Evolutionary conservation across 2,329 filamentous ascomycete genomes (phyloP), one percentile per base, ranked within the genome.

Genomic region (Alternaria rosae): DNA sequence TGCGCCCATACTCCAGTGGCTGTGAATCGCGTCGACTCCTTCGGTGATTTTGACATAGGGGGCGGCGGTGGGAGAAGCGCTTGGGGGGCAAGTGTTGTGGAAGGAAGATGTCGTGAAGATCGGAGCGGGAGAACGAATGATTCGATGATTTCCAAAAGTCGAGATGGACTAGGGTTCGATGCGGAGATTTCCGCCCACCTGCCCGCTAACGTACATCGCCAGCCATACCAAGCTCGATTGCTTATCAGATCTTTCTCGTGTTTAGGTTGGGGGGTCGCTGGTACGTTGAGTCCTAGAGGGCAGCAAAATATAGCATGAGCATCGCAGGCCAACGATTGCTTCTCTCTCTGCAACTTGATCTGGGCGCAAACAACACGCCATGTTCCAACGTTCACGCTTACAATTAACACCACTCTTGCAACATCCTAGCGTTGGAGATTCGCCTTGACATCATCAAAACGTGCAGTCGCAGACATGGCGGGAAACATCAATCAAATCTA

Each of bases 21-120:
- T 15, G 89, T 92, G 80, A 92, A 95, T 76, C 91, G 89, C 73
- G 92, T 95, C 69, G 92, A 92, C 78, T 94, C 92, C 72, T 87
- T 88, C 77, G 91, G 89, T 81, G 88, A 92, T 76, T 91, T 89
- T 63, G 90, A 85, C 82, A 84, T 84, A 45, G 23, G 78, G 61
- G 42, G 25, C 38, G 61, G 58, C n/a, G 30, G 23, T 38, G 61
- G 57, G 23, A 30, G 47, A 52, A 35, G 51, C 41, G 26, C 57
- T 58, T 45, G 53, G 42, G 26, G 43, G 38, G 21, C 52, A 59
- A 45, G 53, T 44, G 41, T 61, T 7, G 59, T 47, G 58, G 61
- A 51, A 59, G 61, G 67, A 54, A 57, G 54, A 61, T 43, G 59
- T 43, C 45, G 63, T 55, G 47, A 57, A 66, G 61, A 53, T 26